Percentiles rank a stretch among this genome's conserved stretches.
These are phyloP conservation scores for Solanum tacnaense DNA, from an alignment of 257 asterid genomes.

Conservation along the genomic window DNA sequence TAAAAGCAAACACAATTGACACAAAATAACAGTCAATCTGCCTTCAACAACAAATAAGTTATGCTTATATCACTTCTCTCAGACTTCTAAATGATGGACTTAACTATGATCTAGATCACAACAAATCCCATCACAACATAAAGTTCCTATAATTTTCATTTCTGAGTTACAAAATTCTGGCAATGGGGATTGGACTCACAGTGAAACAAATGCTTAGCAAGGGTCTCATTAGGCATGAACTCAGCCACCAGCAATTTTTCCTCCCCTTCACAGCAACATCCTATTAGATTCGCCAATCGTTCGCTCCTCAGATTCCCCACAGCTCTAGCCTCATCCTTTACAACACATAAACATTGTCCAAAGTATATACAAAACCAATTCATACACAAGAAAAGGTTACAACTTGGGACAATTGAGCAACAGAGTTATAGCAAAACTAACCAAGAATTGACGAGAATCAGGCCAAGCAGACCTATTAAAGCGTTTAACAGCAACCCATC, in stretches of 20 bases:
- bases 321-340: constrained; percentile 31
- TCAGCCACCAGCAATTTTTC: constrained; percentile 42
- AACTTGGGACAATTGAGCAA: not conserved
- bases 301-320: constrained; percentile 41
- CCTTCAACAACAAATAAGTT: not conserved
- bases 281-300: constrained; percentile 33
- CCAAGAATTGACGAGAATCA: constrained; percentile 40
- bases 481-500: constrained; percentile 35
- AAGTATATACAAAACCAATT: not conserved
- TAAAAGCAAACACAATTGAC: not conserved
- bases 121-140: not conserved
- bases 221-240: constrained; percentile 44
- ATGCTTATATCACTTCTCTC: not conserved
- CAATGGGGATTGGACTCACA: constrained; percentile 15
- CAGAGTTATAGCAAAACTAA: not conserved
- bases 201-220: constrained; percentile 44
- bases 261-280: constrained; percentile 33
- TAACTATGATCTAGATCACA: not conserved
- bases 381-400: not conserved
- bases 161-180: not conserved
- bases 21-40: not conserved
- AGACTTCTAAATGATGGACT: not conserved
- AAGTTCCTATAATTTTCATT: not conserved
- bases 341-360: not conserved
- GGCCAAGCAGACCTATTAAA: constrained; percentile 41